Evolutionary conservation across 495 filamentous ascomycete genomes (phyloP).

Genomic region (Tirmania nivea): DNA sequence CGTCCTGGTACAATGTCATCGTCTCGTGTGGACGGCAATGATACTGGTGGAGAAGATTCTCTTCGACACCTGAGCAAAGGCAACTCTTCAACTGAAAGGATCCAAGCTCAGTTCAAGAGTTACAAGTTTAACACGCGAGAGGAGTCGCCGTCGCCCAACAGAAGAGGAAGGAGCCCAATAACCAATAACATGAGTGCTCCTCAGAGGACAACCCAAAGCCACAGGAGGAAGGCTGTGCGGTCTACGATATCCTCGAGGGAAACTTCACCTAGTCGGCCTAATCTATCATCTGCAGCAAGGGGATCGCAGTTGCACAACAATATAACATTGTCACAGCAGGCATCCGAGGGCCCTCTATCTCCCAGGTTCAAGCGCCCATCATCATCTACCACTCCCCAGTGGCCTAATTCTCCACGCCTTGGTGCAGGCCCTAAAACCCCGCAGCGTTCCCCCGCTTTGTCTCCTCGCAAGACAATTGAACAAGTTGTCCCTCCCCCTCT

Average conservation of each 20-base stretch:
- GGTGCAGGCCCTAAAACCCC: neutral
- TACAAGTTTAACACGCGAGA: neutral
- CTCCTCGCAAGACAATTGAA: constrained; percentile 22
- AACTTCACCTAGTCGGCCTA: constrained; percentile 16
- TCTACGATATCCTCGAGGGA: constrained; percentile 17
- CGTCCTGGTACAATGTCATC: neutral
- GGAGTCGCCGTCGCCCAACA: constrained; percentile 2
- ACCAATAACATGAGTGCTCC: neutral
- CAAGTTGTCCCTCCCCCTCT: constrained; percentile 26
- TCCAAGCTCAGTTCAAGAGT: neutral
- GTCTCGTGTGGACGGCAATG: neutral
- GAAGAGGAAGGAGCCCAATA: constrained; percentile 9
- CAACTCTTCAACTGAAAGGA: neutral
- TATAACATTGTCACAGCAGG: neutral
- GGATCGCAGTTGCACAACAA: neutral
- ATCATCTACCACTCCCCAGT: constrained; percentile 13
- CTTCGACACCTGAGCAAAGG: neutral
- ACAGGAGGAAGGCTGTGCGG: constrained; percentile 2
- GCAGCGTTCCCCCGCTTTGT: constrained; percentile 13
- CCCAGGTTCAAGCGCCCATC: constrained; percentile 14
- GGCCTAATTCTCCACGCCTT: constrained; percentile 14
- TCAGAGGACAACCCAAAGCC: neutral
- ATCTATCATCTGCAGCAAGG: constrained; percentile 5
- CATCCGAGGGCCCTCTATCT: constrained; percentile 5
- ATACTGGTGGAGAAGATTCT: neutral